Percentiles rank a stretch among this genome's conserved stretches.
Conservation (phyloP, 768 basidiomycete genomes). For the Hygrophoropsis aurantiaca region DNA sequence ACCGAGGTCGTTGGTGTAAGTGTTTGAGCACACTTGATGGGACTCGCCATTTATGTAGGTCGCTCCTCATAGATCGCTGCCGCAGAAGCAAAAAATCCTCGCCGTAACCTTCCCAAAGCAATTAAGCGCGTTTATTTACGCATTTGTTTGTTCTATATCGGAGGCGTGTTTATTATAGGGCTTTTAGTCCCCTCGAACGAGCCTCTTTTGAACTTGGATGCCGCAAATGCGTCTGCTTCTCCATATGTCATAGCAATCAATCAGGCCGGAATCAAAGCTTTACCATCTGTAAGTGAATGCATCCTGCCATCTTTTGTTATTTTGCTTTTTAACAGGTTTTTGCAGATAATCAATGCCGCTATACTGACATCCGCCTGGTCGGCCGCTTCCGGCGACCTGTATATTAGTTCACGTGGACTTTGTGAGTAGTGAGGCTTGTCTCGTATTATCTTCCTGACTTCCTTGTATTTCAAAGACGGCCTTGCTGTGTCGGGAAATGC, state of each 20-base stretch:
- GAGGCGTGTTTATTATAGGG: constrained; percentile 46
- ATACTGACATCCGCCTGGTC: constrained; percentile 48
- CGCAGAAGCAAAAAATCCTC: constrained; percentile 52
- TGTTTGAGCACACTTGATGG: background rate
- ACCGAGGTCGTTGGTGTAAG: constrained; percentile 50
- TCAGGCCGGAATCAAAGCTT: constrained; percentile 56
- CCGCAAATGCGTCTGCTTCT: constrained; percentile 42
- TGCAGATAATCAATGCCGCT: constrained; percentile 37
- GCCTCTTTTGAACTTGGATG: constrained; percentile 35
- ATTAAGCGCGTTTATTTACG: constrained; percentile 45
- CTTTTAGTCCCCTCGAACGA: constrained; percentile 51
- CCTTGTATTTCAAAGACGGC: constrained; percentile 39
- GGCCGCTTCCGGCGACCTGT: constrained; percentile 40
- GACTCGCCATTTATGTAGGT: constrained; percentile 1
- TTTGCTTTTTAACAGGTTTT: background rate
- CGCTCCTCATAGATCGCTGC: constrained; percentile 34
- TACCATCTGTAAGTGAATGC: constrained; percentile 41
- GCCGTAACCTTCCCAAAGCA: constrained; percentile 40
- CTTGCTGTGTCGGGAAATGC: constrained; percentile 54
- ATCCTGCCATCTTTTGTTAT: background rate
- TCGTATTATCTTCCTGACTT: background rate
- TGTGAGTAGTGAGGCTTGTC: constrained; percentile 20
- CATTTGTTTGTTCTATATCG: constrained; percentile 37
- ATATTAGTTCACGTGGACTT: constrained; percentile 37
- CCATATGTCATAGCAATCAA: constrained; percentile 61